These are phyloP conservation scores for Lagerstroemia speciosa DNA, from an alignment of 345 rosid species.

Conservation along the genomic window DNA sequence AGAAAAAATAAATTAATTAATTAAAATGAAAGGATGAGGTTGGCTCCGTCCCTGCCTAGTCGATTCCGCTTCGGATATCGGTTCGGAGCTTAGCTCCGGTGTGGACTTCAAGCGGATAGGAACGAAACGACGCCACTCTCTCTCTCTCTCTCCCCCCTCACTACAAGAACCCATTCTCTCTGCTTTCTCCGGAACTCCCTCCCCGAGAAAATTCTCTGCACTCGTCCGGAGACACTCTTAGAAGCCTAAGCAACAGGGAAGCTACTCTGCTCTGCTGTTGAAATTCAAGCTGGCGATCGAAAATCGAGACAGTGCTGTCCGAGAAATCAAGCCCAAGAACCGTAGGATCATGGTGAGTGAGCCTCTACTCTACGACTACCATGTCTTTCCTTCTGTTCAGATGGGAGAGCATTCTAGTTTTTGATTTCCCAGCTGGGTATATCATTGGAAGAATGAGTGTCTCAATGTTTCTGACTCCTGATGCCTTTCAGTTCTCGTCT, in stretches of 20 bases:
- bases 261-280: background rate
- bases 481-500: too few species aligned
- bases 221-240: background rate
- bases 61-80: conserved; percentile 14
- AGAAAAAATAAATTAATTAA: conserved; percentile 8
- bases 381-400: background rate
- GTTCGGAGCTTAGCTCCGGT: conserved; percentile 32
- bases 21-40: conserved; percentile 40
- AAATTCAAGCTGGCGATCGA: conserved; percentile 68
- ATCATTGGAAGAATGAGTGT: background rate
- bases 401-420: too few species aligned
- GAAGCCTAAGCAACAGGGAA: conserved; percentile 1
- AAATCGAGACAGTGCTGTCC: conserved; percentile 56
- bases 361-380: background rate
- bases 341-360: conserved; percentile 61
- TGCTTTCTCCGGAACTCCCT: conserved; percentile 11
- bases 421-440: background rate
- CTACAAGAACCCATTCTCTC: conserved; percentile 12
- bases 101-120: conserved; percentile 54
- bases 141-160: background rate
- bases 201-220: conserved; percentile 13
- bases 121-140: conserved; percentile 19
- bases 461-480: background rate
- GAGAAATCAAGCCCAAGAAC: conserved; percentile 72
- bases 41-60: conserved; percentile 34